phyloP scores from a whole-genome alignment of 1,284 basidiomycete genomes.

The Phenoliferia sp. region DNA sequence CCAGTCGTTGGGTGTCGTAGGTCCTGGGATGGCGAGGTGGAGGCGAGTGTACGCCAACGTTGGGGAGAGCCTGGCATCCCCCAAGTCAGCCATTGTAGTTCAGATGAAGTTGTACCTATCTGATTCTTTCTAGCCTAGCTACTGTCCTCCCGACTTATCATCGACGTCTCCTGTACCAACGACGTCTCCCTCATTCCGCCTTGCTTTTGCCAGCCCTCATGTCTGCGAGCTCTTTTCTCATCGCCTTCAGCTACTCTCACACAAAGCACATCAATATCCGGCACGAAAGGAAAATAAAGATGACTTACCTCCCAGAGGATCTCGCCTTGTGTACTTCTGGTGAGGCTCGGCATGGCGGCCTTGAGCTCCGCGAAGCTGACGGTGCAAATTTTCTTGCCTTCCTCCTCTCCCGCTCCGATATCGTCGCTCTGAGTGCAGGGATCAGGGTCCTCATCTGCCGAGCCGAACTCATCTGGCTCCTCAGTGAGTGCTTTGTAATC shows the following conservation, averaged over 20 bases:
- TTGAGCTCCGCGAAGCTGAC: constrained; percentile 70
- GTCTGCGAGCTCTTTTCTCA: not conserved
- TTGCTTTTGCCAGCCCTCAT: not conserved
- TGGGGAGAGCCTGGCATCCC: too few relatives aligned
- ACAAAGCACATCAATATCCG: not conserved
- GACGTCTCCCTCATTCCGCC: not conserved
- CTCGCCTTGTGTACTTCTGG: constrained; percentile 11
- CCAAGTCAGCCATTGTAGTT: too few relatives aligned
- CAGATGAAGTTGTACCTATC: too few relatives aligned
- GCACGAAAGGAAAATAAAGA: not conserved
- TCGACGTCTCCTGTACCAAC: too few relatives aligned
- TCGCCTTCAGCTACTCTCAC: not conserved
- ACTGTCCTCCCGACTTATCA: too few relatives aligned
- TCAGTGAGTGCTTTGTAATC: constrained; percentile 14
- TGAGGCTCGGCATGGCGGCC: constrained; percentile 65
- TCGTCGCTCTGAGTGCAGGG: constrained; percentile 45
- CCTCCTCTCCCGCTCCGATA: constrained; percentile 61
- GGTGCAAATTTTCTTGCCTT: constrained; percentile 60
- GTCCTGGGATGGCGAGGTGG: too few relatives aligned
- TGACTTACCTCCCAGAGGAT: constrained; percentile 16
- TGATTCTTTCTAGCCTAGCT: too few relatives aligned
- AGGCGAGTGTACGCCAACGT: too few relatives aligned
- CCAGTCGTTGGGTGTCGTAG: too few relatives aligned
- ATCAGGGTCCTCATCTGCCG: constrained; percentile 21
- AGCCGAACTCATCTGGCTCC: constrained; percentile 31